Evolutionary conservation across 306 rosid species (phyloP).

Genomic region (Datisca glomerata): DNA sequence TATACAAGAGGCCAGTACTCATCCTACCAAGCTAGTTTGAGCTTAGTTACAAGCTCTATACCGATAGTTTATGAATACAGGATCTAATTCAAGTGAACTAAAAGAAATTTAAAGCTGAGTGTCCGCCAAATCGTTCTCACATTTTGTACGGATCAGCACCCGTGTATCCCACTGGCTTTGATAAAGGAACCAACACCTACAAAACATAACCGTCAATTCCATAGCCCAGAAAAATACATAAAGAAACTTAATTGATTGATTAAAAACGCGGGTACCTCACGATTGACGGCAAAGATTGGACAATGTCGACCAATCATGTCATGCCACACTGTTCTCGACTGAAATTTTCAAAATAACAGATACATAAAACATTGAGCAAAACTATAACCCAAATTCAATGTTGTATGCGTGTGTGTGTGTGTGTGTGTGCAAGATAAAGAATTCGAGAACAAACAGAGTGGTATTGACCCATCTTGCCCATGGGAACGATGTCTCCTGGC

Average conservation of each 20-base stretch:
- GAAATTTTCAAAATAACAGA: slow-evolving; percentile 13
- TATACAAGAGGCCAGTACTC: not conserved
- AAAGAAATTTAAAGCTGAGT: slow-evolving; percentile 1
- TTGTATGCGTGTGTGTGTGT: too few relatives aligned
- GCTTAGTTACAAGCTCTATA: not conserved
- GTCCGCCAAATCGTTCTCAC: slow-evolving; percentile 24
- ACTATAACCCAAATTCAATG: not conserved
- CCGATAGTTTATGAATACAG: not conserved
- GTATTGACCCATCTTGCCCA: slow-evolving; percentile 96
- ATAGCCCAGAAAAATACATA: not conserved
- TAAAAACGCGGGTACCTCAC: slow-evolving; percentile 47
- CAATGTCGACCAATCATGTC: slow-evolving; percentile 90
- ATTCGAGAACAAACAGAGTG: slow-evolving; percentile 64
- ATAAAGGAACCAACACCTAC: slow-evolving; percentile 71
- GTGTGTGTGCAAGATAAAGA: slow-evolving; percentile 2
- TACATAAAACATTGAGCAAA: slow-evolving; percentile 3
- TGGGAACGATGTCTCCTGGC: slow-evolving; percentile 84
- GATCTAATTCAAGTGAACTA: not conserved
- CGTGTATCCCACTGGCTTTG: slow-evolving; percentile 72
- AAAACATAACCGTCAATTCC: slow-evolving; percentile 6
- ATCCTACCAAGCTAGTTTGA: not conserved
- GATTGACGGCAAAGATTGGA: slow-evolving; percentile 82
- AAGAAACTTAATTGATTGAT: slow-evolving; percentile 1
- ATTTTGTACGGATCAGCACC: slow-evolving; percentile 90
- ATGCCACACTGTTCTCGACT: slow-evolving; percentile 89